Evolutionary conservation across 2,329 filamentous ascomycete species (phyloP).

Genomic region (Dothistroma septosporum): DNA sequence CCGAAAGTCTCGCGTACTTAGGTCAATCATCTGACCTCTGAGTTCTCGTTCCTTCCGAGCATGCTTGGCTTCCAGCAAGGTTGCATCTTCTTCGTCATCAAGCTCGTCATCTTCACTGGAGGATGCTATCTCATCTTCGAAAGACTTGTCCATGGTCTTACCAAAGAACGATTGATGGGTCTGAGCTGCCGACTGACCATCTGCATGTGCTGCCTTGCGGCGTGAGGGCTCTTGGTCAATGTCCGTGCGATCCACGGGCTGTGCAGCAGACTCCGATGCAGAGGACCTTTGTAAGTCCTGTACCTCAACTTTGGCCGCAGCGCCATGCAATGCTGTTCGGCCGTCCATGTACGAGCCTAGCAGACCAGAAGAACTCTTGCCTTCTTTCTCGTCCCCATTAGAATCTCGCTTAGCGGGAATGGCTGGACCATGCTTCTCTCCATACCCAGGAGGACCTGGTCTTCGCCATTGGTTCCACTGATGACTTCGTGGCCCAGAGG

Average conservation of each 20-base stretch:
- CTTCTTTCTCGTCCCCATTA: conserved; percentile 40
- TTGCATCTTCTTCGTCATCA: conserved; percentile 47
- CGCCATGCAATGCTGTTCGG: conserved; percentile 2
- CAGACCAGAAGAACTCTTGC: neutral
- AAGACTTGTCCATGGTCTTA: conserved; percentile 22
- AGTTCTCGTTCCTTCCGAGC: conserved; percentile 44
- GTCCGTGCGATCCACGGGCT: conserved; percentile 26
- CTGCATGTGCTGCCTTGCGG: conserved; percentile 14
- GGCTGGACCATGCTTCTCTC: conserved; percentile 19
- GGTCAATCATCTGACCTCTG: conserved; percentile 42
- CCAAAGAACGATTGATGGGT: conserved; percentile 31
- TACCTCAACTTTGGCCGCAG: conserved; percentile 16
- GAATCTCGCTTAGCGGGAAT: conserved; percentile 46
- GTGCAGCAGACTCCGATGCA: conserved; percentile 3
- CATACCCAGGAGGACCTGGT: conserved; percentile 34
- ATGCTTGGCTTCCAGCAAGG: conserved; percentile 45
- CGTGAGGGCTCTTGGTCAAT: conserved; percentile 21
- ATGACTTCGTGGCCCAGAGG: conserved; percentile 30
- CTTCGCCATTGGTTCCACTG: conserved; percentile 42
- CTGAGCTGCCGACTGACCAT: conserved; percentile 28
- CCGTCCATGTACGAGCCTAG: neutral
- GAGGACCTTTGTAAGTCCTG: conserved; percentile 5
- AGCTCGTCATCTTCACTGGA: conserved; percentile 47
- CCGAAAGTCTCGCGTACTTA: conserved; percentile 41
- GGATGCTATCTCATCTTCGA: conserved; percentile 25